A percentile compares a stretch with the other conserved stretches of the same genome.
Conservation (phyloP, 768 basidiomycete genomes). For the Psilocybe subaeruginosa region DNA sequence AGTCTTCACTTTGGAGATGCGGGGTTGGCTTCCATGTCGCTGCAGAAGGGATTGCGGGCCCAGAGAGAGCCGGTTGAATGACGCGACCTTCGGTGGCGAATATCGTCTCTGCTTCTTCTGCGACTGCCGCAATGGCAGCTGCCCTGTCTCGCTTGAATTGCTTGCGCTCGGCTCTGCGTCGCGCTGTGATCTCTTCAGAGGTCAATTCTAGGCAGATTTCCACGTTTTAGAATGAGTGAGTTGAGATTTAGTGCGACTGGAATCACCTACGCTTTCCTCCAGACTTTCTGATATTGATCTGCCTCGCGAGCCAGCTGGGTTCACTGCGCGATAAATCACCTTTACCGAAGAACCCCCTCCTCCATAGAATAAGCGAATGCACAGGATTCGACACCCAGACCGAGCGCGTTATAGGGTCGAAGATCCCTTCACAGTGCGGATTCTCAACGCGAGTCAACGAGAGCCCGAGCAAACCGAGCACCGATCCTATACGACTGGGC, state of each 20-base stretch:
- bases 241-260: neutral
- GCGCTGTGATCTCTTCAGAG: constrained; percentile 90
- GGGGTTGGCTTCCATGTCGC: constrained; percentile 74
- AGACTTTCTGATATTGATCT: constrained; percentile 65
- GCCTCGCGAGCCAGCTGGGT: constrained; percentile 88
- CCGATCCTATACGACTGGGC: constrained; percentile 43
- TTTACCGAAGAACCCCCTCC: constrained; percentile 95
- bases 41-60: constrained; percentile 72
- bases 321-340: constrained; percentile 94
- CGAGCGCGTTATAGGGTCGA: constrained; percentile 80
- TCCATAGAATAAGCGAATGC: constrained; percentile 79
- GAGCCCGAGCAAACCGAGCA: constrained; percentile 59
- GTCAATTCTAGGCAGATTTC: constrained; percentile 61
- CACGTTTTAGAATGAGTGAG: neutral
- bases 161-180: constrained; percentile 83
- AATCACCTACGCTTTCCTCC: constrained; percentile 59
- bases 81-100: constrained; percentile 74
- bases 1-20: constrained; percentile 14
- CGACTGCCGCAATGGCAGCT: constrained; percentile 80
- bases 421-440: constrained; percentile 76
- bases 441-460: constrained; percentile 63
- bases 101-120: constrained; percentile 76
- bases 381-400: constrained; percentile 78
- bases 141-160: constrained; percentile 95
- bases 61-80: constrained; percentile 59